A percentile compares a stretch with the other conserved stretches of the same genome.
Conservation (phyloP, 768 basidiomycete genomes). For the Russula lepida region DNA sequence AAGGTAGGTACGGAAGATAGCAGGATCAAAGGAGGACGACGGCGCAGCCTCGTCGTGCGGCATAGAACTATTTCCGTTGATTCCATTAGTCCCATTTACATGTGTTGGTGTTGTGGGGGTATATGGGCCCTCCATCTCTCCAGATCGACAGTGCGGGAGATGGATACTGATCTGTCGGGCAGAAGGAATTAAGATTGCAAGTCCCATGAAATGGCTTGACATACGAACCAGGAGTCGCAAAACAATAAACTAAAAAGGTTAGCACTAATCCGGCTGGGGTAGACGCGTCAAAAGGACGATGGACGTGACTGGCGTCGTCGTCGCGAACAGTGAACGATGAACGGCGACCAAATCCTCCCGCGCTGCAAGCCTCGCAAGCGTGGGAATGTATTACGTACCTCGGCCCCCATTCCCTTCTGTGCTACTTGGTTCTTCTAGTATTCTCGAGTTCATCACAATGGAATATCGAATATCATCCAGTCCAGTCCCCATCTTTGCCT, state of each 20-base stretch:
- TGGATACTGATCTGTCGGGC: slow-evolving; percentile 4
- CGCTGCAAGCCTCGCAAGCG: neutral
- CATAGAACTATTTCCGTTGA: slow-evolving; percentile 16
- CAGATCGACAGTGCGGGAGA: neutral
- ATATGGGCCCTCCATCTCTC: slow-evolving; percentile 20
- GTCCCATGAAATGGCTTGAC: neutral
- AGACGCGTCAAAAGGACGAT: slow-evolving; percentile 9
- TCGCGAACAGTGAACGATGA: slow-evolving; percentile 10
- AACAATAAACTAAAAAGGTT: neutral
- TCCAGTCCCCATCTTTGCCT: too few species aligned
- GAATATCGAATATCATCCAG: too few species aligned
- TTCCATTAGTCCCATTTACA: slow-evolving; percentile 18
- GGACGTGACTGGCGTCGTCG: slow-evolving; percentile 7
- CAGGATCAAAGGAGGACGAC: slow-evolving; percentile 52
- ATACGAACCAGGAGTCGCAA: neutral
- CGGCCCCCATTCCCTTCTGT: neutral
- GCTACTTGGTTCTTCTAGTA: neutral
- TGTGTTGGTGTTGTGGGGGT: slow-evolving; percentile 18
- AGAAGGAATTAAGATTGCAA: neutral
- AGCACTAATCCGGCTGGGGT: neutral
- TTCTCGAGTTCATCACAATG: too few species aligned
- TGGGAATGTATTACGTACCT: slow-evolving; percentile 10
- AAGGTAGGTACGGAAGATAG: slow-evolving; percentile 64
- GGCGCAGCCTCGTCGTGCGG: slow-evolving; percentile 31
- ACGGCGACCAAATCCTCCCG: neutral